Evolutionary conservation across 75 land plant species (phyloP), one percentile per base, ranked within the genome.

Genomic region (Picea glauca): DNA sequence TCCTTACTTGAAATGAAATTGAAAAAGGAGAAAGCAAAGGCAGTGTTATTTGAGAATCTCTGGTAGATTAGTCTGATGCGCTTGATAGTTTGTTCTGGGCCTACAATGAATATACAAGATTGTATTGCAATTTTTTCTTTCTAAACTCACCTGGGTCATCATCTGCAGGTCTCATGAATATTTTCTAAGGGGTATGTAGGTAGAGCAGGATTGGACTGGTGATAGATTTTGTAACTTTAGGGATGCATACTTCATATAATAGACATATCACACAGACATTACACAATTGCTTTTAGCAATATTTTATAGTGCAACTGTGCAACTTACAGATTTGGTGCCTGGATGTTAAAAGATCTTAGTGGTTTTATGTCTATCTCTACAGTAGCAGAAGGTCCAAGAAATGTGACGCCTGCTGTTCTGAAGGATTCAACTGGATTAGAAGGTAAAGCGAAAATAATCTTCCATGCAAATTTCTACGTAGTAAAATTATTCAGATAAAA

Each of bases 401-500:
- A 92, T 46, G 93, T 95, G 31, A 95, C 98, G 56, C 93, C 98
- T 78, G 84, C 85, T 30, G 89, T 87, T 31, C 83, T 95, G 78
- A 84, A 89, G 79, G 80, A 83, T 17, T 83, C 79, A 62, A 87
- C 93, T 80, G 98, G 98, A 61, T 82, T 95, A 58, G 96, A 91
- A 87, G 98, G 98, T 95, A 77, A 77, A 5, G 13, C 21, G 26
- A 79, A 43, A 13, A 72, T 13, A 26, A 8, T 57, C 18, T 26
- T 26, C 56, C 4, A 9, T 57, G 66, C 18, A 76, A 1, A 31
- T 60, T 76, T 60, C 20, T 50, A 21, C 15, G 26, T 57, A 18
- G 12, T 57, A 61, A 76, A 57, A 31, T 2, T 18, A 33, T 76
- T 30, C 17, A 13, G 32, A 30, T 9, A 38, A 7, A 17, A 17